phyloP scores from a whole-genome alignment of 2,329 filamentous ascomycete species.

The Penicillium sp. region DNA sequence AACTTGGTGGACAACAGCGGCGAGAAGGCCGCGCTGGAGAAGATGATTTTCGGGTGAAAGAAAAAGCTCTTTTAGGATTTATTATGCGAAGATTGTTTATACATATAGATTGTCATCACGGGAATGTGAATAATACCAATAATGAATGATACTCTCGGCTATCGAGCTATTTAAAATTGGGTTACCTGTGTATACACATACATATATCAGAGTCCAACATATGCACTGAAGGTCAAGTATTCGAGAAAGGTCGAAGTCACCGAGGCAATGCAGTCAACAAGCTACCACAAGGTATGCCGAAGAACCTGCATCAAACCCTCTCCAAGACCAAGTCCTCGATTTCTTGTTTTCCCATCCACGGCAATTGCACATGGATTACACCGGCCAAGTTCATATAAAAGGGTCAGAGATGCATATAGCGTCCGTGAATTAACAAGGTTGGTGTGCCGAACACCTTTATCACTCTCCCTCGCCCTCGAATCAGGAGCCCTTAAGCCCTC shows the following conservation, averaged over 20 bases:
- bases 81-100: background rate
- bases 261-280: background rate
- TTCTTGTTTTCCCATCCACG: conserved; percentile 6
- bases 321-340: conserved; percentile 15
- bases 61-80: background rate
- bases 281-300: background rate
- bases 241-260: conserved; percentile 16
- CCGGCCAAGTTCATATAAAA: conserved; percentile 55
- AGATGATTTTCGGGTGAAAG: conserved; percentile 26
- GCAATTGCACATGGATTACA: conserved; percentile 28
- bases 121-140: conserved; percentile 7
- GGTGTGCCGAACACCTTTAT: conserved; percentile 99
- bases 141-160: background rate
- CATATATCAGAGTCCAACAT: background rate
- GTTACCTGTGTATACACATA: background rate
- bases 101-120: conserved; percentile 15
- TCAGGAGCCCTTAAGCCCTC: conserved; percentile 86
- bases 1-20: conserved; percentile 30
- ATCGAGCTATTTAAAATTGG: background rate
- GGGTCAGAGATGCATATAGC: conserved; percentile 96
- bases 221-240: background rate
- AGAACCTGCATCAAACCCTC: background rate
- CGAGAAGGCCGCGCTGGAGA: conserved; percentile 28
- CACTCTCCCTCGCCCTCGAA: conserved; percentile 73
- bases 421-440: conserved; percentile 94